Evolutionary conservation across 805 yeast species (phyloP), one percentile per base, ranked within the genome.

Genomic region (Ogataea sp.): DNA sequence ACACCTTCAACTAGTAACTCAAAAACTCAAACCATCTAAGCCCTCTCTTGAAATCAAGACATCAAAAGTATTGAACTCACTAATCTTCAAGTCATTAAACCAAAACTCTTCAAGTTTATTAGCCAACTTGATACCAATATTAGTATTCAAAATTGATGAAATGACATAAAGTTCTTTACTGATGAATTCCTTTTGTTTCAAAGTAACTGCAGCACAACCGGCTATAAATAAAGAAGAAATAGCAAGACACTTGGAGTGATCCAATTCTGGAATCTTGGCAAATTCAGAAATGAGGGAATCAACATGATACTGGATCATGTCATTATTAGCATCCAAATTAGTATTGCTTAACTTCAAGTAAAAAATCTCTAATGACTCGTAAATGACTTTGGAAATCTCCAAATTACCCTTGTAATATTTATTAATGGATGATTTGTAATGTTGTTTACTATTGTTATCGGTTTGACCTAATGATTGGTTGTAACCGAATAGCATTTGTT

Each of bases 101-200:
- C 63, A 58, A 36, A 51, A 33, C 32, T 55, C 57, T 38, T 58
- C 62, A 18, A 58, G 33, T 6, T 44, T 39, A 11, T 37, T 43
- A 16, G 52, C 51, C 24, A 58, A 29, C 3, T 27, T 31, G 25
- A 40, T 42, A 33, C 47, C 39, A 30, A 50, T 44, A 10, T 41
- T 43, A 17, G 42, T 36, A 8, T 43, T 39, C 8, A 44, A 20
- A 2, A 41, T 41, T 3, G 31, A 23, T 1, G 53, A 43, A 27
- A 44, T 36, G 0, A 49, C 33, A 28, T 51, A 48, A 6, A 58
- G 26, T 35, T 56, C 60, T 34, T 54, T 50, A 29, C 57, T 46
- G 3, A 59, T 42, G 27, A 50, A 54, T 31, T 50, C 58, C 16
- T 55, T 42, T 29, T 56, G 52, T 5, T 32, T 31, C 39, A 53